These are phyloP conservation scores for Fusarium xyrophilum DNA, from an alignment of 2,329 filamentous ascomycete species.

Conservation along the genomic window DNA sequence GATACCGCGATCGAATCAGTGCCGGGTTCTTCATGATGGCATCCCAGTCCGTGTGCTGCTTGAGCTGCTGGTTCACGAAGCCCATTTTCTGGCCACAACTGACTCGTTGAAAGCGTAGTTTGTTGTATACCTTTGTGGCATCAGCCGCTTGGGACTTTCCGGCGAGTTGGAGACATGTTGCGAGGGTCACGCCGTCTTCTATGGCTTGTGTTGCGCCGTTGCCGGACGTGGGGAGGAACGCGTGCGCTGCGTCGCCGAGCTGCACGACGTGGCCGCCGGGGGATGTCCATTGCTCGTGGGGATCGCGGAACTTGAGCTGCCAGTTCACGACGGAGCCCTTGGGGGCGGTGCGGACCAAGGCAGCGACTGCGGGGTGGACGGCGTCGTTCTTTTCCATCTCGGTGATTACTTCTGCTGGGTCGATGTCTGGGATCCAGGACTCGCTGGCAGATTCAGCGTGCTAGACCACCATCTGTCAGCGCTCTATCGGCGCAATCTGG, in stretches of 20 bases:
- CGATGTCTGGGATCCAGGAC: constrained; percentile 24
- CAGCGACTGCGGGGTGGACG: constrained; percentile 19
- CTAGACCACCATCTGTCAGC: fast-evolving
- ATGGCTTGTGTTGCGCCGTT: constrained; percentile 26
- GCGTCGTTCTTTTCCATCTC: constrained; percentile 28
- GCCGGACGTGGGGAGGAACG: constrained; percentile 21
- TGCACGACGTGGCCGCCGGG: constrained; percentile 24
- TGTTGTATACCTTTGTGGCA: constrained; percentile 14
- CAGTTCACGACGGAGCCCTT: constrained; percentile 29
- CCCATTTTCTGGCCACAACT: constrained; percentile 27
- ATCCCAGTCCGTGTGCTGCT: constrained; percentile 28
- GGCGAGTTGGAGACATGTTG: constrained; percentile 14
- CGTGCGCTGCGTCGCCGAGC: constrained; percentile 24
- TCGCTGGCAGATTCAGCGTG: constrained; percentile 23
- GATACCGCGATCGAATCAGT: constrained; percentile 16
- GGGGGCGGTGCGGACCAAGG: constrained; percentile 20
- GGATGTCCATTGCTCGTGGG: constrained; percentile 28
- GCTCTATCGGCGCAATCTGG: fast-evolving
- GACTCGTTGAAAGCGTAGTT: constrained; percentile 13
- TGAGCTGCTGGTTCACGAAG: constrained; percentile 24
- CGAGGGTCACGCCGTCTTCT: constrained; percentile 26
- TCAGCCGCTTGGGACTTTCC: constrained; percentile 17
- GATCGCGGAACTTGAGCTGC: constrained; percentile 30
- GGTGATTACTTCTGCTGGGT: constrained; percentile 18
- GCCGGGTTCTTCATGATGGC: constrained; percentile 27